Evolutionary conservation across 2,329 filamentous ascomycete species (phyloP).

Genomic region (Ascochyta lentis): DNA sequence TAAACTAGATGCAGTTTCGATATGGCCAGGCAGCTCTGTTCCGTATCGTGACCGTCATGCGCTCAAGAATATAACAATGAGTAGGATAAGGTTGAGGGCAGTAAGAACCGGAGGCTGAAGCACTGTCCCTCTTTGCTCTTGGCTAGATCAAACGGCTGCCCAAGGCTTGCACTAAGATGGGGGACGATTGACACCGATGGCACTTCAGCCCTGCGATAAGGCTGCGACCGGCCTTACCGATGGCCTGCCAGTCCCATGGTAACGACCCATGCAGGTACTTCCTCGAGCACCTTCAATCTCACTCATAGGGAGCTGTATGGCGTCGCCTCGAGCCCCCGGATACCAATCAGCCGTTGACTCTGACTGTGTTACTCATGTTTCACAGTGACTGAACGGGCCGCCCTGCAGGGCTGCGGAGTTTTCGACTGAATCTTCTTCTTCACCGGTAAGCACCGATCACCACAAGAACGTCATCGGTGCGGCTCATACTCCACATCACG

Average conservation of each 20-base stretch:
- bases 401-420: constrained; percentile 28
- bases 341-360: constrained; percentile 15
- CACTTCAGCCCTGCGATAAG: constrained; percentile 18
- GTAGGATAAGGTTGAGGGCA: background rate
- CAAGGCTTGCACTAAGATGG: constrained; percentile 5
- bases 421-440: constrained; percentile 18
- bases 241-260: constrained; percentile 31
- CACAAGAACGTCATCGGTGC: constrained; percentile 32
- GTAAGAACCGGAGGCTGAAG: constrained; percentile 1
- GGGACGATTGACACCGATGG: background rate
- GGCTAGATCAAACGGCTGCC: constrained; percentile 9
- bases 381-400: constrained; percentile 14
- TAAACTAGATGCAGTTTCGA: background rate
- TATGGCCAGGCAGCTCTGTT: background rate
- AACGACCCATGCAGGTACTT: constrained; percentile 39
- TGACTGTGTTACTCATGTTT: constrained; percentile 11
- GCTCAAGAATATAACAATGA: background rate
- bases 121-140: background rate
- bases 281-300: constrained; percentile 13
- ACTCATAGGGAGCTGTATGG: constrained; percentile 25
- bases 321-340: constrained; percentile 12
- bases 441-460: constrained; percentile 26
- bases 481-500: constrained; percentile 28
- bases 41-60: background rate
- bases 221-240: constrained; percentile 19